Percentiles rank a stretch among this genome's conserved stretches.
Conservation (phyloP, 192 early-diverging fungal species). For the Linnemannia elongata region DNA sequence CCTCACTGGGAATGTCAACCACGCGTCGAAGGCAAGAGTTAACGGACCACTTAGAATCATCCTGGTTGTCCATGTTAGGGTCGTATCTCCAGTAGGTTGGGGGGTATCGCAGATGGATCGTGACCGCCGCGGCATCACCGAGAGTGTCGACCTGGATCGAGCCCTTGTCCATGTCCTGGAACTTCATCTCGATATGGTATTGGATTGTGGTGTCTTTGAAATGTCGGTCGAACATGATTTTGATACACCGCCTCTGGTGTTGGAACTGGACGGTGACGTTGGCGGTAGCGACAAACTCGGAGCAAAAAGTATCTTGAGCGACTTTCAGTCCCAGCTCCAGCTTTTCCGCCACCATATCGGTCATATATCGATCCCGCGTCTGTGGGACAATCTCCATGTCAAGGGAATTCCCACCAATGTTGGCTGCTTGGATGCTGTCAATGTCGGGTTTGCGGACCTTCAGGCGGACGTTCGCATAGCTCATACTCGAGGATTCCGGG, state of each 20-base stretch:
- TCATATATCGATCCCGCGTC: neutral
- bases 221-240: conserved; percentile 20
- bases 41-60: conserved; percentile 22
- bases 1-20: conserved; percentile 38
- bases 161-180: conserved; percentile 42
- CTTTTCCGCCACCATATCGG: neutral
- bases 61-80: conserved; percentile 9
- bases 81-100: conserved; percentile 56
- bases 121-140: conserved; percentile 22
- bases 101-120: conserved; percentile 58
- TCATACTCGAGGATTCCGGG: neutral
- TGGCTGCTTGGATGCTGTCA: conserved; percentile 17
- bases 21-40: conserved; percentile 46
- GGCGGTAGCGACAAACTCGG: conserved; percentile 20
- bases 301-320: conserved; percentile 17
- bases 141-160: conserved; percentile 32
- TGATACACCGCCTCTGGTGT: conserved; percentile 16
- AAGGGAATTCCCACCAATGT: conserved; percentile 20
- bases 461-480: conserved; percentile 11
- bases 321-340: conserved; percentile 31
- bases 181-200: conserved; percentile 43
- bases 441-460: conserved; percentile 14
- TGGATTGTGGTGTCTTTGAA: conserved; percentile 33
- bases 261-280: conserved; percentile 12
- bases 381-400: conserved; percentile 12